These are phyloP conservation scores for Cynanchum wilfordii DNA, from an alignment of 257 asterid genomes.

Conservation along the genomic window DNA sequence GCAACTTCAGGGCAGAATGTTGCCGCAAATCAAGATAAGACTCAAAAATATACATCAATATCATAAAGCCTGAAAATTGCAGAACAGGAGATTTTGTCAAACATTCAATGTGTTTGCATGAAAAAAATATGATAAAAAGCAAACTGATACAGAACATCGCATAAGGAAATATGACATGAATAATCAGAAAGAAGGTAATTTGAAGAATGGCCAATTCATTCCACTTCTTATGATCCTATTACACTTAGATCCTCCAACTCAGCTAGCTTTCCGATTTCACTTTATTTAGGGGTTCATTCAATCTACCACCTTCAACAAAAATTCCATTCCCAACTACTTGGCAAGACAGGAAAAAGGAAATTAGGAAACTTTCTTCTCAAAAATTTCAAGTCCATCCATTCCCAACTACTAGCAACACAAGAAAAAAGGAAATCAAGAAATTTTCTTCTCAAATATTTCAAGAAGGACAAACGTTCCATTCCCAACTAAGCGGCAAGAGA, in stretches of 20 bases:
- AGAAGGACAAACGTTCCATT: not conserved
- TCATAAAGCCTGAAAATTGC: conserved; percentile 80
- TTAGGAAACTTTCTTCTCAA: too few species aligned
- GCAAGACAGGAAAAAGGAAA: too few species aligned
- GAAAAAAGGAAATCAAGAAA: not conserved
- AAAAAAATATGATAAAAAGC: not conserved
- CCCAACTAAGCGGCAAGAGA: not conserved
- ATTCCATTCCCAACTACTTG: too few species aligned
- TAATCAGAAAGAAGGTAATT: not conserved
- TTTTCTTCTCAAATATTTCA: not conserved
- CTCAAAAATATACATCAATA: conserved; percentile 74
- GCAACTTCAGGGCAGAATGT: conserved; percentile 76
- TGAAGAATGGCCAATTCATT: not conserved
- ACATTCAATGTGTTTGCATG: not conserved
- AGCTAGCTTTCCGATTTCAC: not conserved
- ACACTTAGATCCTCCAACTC: not conserved
- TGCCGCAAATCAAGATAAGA: conserved; percentile 85
- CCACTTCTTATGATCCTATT: not conserved
- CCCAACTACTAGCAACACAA: too few species aligned
- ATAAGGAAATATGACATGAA: not conserved
- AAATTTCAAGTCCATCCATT: too few species aligned
- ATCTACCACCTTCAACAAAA: too few species aligned
- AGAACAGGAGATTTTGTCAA: not conserved
- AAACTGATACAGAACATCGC: not conserved
- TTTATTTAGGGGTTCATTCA: not conserved